phyloP scores from a whole-genome alignment of 306 rosid species.

The Vigna angularis region DNA sequence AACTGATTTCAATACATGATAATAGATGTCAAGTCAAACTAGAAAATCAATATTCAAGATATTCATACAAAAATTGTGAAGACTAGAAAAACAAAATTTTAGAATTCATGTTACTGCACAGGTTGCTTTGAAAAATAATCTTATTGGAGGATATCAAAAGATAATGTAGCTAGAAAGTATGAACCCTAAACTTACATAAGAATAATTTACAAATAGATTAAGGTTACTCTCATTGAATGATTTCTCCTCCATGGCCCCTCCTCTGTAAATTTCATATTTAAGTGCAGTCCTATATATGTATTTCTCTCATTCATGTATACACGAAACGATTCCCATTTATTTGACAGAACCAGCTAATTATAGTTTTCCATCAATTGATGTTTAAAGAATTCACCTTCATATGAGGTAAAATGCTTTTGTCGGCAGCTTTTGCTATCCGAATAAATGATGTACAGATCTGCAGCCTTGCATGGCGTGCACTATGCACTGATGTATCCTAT shows the following conservation, averaged over 20 bases:
- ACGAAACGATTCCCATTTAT: conserved; percentile 12
- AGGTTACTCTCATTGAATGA: conserved; percentile 21
- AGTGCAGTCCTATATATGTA: neutral
- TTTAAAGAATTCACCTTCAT: conserved; percentile 76
- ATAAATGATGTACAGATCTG: conserved; percentile 95
- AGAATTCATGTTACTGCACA: neutral
- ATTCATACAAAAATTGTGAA: conserved; percentile 4
- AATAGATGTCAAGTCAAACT: neutral
- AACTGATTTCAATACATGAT: conserved; percentile 6
- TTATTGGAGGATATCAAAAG: conserved; percentile 3
- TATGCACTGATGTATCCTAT: conserved; percentile 77
- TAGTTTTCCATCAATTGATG: conserved; percentile 15
- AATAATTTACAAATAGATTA: conserved; percentile 18
- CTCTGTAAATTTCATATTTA: conserved; percentile 9
- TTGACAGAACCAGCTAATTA: conserved; percentile 28
- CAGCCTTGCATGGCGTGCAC: conserved; percentile 91
- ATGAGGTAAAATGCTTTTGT: conserved; percentile 93
- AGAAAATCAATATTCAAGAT: conserved; percentile 8
- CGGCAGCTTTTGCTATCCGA: conserved; percentile 93
- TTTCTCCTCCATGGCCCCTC: conserved; percentile 12
- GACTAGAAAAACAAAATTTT: neutral
- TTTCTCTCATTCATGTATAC: conserved; percentile 6
- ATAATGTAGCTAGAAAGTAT: conserved; percentile 3
- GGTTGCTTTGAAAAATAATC: neutral
- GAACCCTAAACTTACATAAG: conserved; percentile 8